These are phyloP conservation scores for Salix koriyanagi DNA, from an alignment of 345 rosid species.

Conservation along the genomic window DNA sequence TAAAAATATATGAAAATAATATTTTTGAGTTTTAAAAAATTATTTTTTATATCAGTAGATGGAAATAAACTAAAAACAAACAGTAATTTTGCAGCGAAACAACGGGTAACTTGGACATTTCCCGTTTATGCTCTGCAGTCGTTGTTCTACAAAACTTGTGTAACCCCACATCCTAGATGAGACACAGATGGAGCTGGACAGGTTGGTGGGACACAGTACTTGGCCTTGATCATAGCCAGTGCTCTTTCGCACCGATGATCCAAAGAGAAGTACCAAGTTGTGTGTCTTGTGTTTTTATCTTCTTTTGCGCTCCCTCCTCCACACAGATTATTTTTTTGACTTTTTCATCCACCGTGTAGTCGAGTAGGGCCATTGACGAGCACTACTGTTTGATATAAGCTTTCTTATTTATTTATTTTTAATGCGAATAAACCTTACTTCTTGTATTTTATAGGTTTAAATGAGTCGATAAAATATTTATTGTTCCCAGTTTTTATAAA, in stretches of 20 bases:
- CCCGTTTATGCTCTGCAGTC: background rate
- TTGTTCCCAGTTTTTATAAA: too few species aligned
- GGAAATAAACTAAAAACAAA: too few species aligned
- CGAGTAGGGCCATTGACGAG: slow-evolving; percentile 19
- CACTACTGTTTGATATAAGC: slow-evolving; percentile 6
- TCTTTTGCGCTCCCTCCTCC: too few species aligned
- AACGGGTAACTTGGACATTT: slow-evolving; percentile 6
- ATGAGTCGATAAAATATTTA: too few species aligned
- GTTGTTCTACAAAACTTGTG: too few species aligned
- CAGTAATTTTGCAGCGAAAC: background rate
- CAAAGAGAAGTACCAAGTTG: slow-evolving; percentile 11
- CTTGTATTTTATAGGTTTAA: too few species aligned
- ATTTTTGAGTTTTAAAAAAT: too few species aligned
- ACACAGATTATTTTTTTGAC: slow-evolving; percentile 16
- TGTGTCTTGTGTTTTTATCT: slow-evolving; percentile 17
- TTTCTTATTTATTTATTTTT: too few species aligned
- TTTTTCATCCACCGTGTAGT: background rate
- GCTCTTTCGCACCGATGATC: slow-evolving; percentile 14
- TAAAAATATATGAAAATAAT: too few species aligned
- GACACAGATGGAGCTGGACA: too few species aligned
- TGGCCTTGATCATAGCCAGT: slow-evolving; percentile 18
- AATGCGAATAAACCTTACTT: too few species aligned
- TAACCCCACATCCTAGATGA: slow-evolving; percentile 9
- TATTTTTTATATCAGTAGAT: too few species aligned
- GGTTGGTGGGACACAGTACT: background rate